These are phyloP conservation scores for Anastatica hierochuntica DNA, from an alignment of 345 rosid genomes.

Conservation along the genomic window DNA sequence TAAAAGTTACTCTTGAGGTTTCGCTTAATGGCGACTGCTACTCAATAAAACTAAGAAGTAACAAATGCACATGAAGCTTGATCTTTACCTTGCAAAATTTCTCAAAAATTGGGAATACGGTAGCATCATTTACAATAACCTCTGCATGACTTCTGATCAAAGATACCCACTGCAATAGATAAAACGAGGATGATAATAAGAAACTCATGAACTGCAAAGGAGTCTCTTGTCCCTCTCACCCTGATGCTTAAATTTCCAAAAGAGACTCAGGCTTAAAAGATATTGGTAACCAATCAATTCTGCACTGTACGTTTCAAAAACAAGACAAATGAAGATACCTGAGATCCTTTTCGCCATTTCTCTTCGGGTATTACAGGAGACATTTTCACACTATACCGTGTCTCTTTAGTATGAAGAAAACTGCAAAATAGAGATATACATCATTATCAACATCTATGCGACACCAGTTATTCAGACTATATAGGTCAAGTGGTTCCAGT, in stretches of 20 bases:
- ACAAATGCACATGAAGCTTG: neutral
- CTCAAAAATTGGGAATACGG: slow-evolving; percentile 51
- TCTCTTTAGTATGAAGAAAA: slow-evolving; percentile 63
- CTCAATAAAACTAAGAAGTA: slow-evolving; percentile 3
- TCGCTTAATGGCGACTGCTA: neutral
- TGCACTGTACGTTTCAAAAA: neutral
- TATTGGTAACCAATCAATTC: neutral
- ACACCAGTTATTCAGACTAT: slow-evolving; percentile 9
- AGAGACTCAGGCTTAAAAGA: neutral
- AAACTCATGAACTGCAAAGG: neutral
- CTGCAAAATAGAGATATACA: slow-evolving; percentile 31
- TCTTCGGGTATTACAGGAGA: slow-evolving; percentile 47
- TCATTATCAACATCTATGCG: slow-evolving; percentile 7
- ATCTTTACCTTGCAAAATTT: slow-evolving; percentile 66
- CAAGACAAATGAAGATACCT: slow-evolving; percentile 37
- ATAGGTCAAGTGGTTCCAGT: neutral
- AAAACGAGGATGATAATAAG: neutral
- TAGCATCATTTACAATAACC: slow-evolving; percentile 55
- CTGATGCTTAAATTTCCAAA: neutral
- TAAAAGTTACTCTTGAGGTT: neutral
- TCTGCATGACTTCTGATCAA: slow-evolving; percentile 68
- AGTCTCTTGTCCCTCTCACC: neutral
- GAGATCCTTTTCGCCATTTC: slow-evolving; percentile 90
- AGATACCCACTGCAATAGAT: slow-evolving; percentile 68
- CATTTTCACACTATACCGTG: slow-evolving; percentile 61